A percentile compares a stretch with the other conserved stretches of the same genome.
Conservation (phyloP, 306 rosid species). For the Glycine soja region DNA sequence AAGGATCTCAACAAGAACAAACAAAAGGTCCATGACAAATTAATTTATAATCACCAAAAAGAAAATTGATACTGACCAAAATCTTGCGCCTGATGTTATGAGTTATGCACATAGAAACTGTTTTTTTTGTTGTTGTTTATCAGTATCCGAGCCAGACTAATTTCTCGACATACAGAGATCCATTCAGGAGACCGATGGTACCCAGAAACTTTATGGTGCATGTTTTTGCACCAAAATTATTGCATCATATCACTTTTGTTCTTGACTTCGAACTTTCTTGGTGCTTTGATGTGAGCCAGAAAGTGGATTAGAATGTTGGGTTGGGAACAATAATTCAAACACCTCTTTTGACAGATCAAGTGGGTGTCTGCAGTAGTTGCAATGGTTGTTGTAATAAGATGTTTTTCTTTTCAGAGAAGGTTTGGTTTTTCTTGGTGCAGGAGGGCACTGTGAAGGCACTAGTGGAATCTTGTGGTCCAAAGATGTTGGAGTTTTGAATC, state of each 20-base stretch:
- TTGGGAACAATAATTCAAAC: conserved; percentile 50
- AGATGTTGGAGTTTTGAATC: conserved; percentile 74
- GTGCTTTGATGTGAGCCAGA: conserved; percentile 31
- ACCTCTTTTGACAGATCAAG: conserved; percentile 54
- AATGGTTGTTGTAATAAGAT: not conserved
- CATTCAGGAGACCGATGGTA: too few relatives aligned
- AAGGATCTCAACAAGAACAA: conserved; percentile 36
- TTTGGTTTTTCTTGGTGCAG: conserved; percentile 64
- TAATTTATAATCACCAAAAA: not conserved
- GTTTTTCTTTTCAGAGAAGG: conserved; percentile 51
- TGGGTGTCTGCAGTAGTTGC: conserved; percentile 25
- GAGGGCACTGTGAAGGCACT: conserved; percentile 58
- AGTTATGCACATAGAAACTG: conserved; percentile 20
- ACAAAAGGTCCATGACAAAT: conserved; percentile 7
- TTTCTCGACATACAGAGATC: too few relatives aligned
- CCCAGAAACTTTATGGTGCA: not conserved
- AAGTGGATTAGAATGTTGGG: conserved; percentile 22
- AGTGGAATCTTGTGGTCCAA: conserved; percentile 59
- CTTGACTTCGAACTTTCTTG: conserved; percentile 58
- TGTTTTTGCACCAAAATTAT: conserved; percentile 14
- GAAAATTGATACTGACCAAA: conserved; percentile 41
- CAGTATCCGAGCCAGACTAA: too few relatives aligned
- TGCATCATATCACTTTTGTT: conserved; percentile 12
- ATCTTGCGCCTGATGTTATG: conserved; percentile 14
- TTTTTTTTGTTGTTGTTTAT: too few relatives aligned